These are phyloP conservation scores for Plasmodium gallinaceum DNA, from an alignment of 169 alveolate genomes.

Conservation along the genomic window DNA sequence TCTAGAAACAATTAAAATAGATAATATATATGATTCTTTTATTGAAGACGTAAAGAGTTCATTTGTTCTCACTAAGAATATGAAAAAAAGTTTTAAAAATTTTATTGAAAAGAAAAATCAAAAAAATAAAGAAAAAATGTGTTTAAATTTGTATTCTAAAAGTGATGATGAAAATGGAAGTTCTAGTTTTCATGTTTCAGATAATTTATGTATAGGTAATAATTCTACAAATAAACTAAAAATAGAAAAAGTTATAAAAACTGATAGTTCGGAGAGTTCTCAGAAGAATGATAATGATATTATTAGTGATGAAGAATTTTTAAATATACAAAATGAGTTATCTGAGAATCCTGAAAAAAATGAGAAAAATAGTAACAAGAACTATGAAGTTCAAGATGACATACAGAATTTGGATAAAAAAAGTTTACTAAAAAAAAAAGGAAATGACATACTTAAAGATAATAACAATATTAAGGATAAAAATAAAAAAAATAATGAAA, in stretches of 20 bases:
- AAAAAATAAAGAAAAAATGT: constrained; percentile 10
- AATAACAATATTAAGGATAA: too few relatives aligned
- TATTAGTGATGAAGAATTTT: too few relatives aligned
- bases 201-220: neutral
- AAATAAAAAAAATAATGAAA: too few relatives aligned
- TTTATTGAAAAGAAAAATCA: constrained; percentile 27
- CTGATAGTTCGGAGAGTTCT: neutral
- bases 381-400: too few relatives aligned
- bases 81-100: constrained; percentile 42
- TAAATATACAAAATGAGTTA: too few relatives aligned
- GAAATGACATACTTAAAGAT: too few relatives aligned
- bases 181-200: neutral
- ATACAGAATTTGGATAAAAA: neutral
- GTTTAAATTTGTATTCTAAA: neutral
- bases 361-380: too few relatives aligned
- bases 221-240: neutral
- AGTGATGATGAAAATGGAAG: neutral
- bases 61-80: constrained; percentile 28
- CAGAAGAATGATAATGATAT: neutral
- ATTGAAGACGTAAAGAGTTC: constrained; percentile 36
- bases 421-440: neutral
- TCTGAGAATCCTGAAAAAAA: too few relatives aligned
- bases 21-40: constrained; percentile 40
- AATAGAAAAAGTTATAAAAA: neutral
- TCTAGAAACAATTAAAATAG: constrained; percentile 6